Base-by-base conservation (phyloP, 768 basidiomycete genomes). In the Leccinum aurantiacum region DNA sequence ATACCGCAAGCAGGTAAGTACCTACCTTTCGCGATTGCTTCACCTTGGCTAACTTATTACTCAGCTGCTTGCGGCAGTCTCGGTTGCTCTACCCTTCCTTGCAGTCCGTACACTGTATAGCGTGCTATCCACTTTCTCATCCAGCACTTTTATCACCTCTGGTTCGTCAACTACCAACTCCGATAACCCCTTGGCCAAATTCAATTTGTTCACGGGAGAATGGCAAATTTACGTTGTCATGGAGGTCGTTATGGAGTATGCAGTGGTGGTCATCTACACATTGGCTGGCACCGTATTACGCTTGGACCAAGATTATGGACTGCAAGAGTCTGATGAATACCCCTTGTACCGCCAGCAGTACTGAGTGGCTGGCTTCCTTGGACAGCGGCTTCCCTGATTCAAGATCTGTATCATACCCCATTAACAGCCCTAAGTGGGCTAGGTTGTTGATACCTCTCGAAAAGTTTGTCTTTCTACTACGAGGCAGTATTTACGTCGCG, bases 201-300 rank as follows among this genome's bases (percentile, higher is more conserved):
- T 87, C 68, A 84, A 86, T 64, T 77, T 82, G 53, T 65, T 83
- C 37, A 81, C 79, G 3, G 86, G 87, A 31, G 71, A 80, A 60
- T 88, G 84, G 85, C 71, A 80, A 53, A 64, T 83, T 63, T 90
- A 80, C 68, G 77, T 89, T 31, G 71, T 80, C 57, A 81, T 89
- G 76, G 80, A 80, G 14, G 75, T 86, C 41, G 60, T 88, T 44
- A 84, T 84, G 82, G 88, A 90, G 71, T 84, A 77, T 64, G 67
- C 78, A 38, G 76, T 81, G 14, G 77, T 78, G 52, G 59, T 76
- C 38, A 75, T 87, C 54, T 89, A 77, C 61, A 58, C 65, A 6
- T 49, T 68, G 37, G 68, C 71, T 0, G 78, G 76, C 29, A 67
- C 62, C 25, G 25, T 60, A n/a, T 35, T 73, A 15, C 72, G 62